Evolutionary conservation across 2,329 filamentous ascomycete genomes (phyloP).

Genomic region (Dactylellina sp.): DNA sequence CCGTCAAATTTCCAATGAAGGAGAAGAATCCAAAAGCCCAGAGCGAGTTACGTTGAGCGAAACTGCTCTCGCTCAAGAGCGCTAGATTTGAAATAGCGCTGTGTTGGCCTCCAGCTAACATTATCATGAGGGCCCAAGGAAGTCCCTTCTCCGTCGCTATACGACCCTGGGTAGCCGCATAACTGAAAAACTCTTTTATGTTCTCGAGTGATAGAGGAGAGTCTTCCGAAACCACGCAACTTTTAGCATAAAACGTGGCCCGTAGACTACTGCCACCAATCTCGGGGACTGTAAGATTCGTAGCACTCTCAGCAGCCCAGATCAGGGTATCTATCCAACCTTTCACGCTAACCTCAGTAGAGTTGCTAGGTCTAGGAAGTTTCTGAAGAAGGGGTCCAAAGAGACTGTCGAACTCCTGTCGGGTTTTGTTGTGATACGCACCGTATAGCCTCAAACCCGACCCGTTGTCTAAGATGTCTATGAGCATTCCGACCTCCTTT

Average conservation of each 20-base stretch:
- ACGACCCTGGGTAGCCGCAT: not conserved
- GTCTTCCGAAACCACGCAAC: not conserved
- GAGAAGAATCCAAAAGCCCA: conserved; percentile 54
- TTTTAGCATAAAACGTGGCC: conserved; percentile 17
- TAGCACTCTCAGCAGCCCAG: conserved; percentile 1
- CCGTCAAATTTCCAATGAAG: conserved; percentile 20
- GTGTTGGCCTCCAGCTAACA: conserved; percentile 55
- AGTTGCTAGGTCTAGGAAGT: conserved; percentile 20
- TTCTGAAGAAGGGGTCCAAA: conserved; percentile 21
- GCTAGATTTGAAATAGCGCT: conserved; percentile 34
- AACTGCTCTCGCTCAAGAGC: conserved; percentile 45
- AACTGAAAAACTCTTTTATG: conserved; percentile 9
- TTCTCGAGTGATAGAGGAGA: not conserved
- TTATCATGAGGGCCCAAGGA: conserved; percentile 55
- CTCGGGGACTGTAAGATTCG: conserved; percentile 9
- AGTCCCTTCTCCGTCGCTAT: not conserved
- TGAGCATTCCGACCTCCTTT: conserved; percentile 58
- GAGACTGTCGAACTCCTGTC: conserved; percentile 14
- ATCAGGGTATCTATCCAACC: conserved; percentile 35
- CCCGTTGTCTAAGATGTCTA: conserved; percentile 18
- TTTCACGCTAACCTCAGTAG: conserved; percentile 10
- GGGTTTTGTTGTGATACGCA: conserved; percentile 16
- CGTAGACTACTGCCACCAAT: not conserved
- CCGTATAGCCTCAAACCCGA: conserved; percentile 13
- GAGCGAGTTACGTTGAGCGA: conserved; percentile 50